Evolutionary conservation across 805 yeast species (phyloP), one percentile per base, ranked within the genome.

Genomic region (Wickerhamomyces chambardii): DNA sequence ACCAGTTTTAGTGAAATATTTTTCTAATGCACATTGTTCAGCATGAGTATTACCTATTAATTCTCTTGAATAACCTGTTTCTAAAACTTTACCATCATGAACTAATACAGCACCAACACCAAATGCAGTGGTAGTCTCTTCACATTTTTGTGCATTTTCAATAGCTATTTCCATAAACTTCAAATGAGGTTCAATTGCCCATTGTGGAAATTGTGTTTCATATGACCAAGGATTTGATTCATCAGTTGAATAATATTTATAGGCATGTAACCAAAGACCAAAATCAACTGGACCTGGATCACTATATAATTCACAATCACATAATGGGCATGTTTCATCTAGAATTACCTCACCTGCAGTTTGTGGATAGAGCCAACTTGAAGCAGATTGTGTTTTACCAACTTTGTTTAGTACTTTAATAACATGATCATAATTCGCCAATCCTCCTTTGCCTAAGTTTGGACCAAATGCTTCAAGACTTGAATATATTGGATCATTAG

Each of bases 41-140:
- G 98, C 98, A 55, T 90, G 98, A 0, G 98, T 90, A 56, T 90
- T 92, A 0, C 97, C 98, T 15, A 81, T 84, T 3, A 89, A 61
- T 56, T 92, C 98, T 36, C 97, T 68, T 0, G 97, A 85, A 50
- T 74, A 86, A 0, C 98, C 98, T 0, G 84, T 76, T 7, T 82
- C 68, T n/a, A 92, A 53, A 0, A 90, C 63, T 35, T 70, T 50
- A 17, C 69, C 70, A 28, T 83, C 81, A 36, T 69, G 59, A 0
- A 76, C 90, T 5, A 92, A 61, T 0, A 86, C 78, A 0, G 95
- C 94, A 6, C 98, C 98, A n/a, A 92, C 97, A 43, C 89, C 77
- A 53, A 83, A 90, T 17, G 95, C 96, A 0, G 95, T 83, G 25
- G 73, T 73, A 0, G 95, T 82, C 17, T 81, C 82, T 4, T 74